Evolutionary conservation across 192 early-diverging fungal species (phyloP).

Genomic region (Coemansia sp.): DNA sequence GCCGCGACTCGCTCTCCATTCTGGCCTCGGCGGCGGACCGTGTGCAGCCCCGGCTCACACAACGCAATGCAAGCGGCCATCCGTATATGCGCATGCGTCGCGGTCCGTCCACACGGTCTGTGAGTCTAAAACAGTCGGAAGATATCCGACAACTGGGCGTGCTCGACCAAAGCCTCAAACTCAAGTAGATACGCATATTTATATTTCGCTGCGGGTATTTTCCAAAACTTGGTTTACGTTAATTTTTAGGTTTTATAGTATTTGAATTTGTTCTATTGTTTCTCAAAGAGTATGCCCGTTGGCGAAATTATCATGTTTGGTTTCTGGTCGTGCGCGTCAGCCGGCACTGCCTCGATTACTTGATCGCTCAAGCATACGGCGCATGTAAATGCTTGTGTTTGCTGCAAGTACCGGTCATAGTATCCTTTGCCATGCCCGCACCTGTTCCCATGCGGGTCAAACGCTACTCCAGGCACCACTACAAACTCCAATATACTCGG

Average conservation of each 20-base stretch:
- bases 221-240: neutral
- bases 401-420: conserved; percentile 39
- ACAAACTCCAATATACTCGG: conserved; percentile 32
- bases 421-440: conserved; percentile 52
- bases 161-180: conserved; percentile 42
- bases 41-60: conserved; percentile 14
- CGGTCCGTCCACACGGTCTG: conserved; percentile 41
- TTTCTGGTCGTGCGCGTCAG: conserved; percentile 18
- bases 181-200: conserved; percentile 45
- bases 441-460: conserved; percentile 25
- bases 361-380: conserved; percentile 42
- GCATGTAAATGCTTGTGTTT: conserved; percentile 16
- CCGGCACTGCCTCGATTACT: conserved; percentile 28
- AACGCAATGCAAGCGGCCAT: conserved; percentile 17
- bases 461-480: conserved; percentile 46
- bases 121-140: conserved; percentile 50
- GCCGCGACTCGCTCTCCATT: conserved; percentile 30
- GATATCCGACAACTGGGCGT: conserved; percentile 46
- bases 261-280: neutral
- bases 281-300: conserved; percentile 13
- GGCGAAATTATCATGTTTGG: conserved; percentile 36
- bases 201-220: neutral
- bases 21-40: conserved; percentile 36
- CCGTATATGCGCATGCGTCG: conserved; percentile 30
- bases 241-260: neutral